Evolutionary conservation across 164 flowering plant species (phyloP).

Genomic region (Stephania cephalantha): DNA sequence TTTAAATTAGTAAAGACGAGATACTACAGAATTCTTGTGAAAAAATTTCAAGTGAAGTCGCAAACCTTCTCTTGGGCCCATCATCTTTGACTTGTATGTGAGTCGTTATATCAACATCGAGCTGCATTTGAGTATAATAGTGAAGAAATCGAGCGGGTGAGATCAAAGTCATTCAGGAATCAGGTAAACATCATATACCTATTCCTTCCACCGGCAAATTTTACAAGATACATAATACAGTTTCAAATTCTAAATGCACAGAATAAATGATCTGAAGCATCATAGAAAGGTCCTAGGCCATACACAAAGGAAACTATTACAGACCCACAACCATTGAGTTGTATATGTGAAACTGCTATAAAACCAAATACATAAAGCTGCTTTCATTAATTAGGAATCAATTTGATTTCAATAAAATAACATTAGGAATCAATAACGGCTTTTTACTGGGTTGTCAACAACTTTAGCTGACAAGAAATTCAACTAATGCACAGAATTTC

Average conservation of each 20-base stretch:
- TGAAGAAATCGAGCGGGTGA: constrained; percentile 6
- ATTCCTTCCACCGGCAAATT: background rate
- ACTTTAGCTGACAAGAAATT: background rate
- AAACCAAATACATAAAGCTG: background rate
- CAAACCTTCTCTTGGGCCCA: constrained; percentile 90
- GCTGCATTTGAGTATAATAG: constrained; percentile 33
- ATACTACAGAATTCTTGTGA: background rate
- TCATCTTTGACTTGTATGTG: constrained; percentile 73
- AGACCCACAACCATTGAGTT: background rate
- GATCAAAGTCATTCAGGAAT: background rate
- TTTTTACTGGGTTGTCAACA: background rate
- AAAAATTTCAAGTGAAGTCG: background rate
- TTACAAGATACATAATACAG: background rate
- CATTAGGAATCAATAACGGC: background rate
- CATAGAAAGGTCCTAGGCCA: background rate
- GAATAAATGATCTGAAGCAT: background rate
- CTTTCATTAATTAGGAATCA: background rate
- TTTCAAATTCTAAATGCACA: background rate
- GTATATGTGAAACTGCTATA: background rate
- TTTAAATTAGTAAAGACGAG: background rate
- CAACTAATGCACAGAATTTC: background rate
- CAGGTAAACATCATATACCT: background rate
- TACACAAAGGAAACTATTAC: background rate
- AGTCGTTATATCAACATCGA: constrained; percentile 85
- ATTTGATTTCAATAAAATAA: background rate